These are phyloP conservation scores for Nymphaea thermarum DNA, from an alignment of 164 flowering plant genomes.

Conservation along the genomic window DNA sequence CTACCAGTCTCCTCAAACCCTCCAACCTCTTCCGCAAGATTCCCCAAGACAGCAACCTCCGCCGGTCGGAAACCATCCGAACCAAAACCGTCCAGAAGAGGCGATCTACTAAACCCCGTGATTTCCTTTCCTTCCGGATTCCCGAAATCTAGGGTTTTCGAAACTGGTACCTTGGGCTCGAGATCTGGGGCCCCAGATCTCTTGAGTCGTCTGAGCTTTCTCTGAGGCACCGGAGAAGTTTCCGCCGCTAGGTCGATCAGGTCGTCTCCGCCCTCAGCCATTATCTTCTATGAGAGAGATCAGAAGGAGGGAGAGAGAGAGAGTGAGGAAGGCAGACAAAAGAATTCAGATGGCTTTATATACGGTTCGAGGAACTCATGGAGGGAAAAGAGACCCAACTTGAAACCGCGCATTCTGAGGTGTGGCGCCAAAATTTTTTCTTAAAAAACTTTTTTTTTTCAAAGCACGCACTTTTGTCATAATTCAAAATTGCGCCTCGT, in stretches of 20 bases:
- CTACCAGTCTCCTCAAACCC: background rate
- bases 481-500: no score
- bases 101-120: background rate
- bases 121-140: background rate
- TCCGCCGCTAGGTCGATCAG: conserved; percentile 20
- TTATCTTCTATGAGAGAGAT: background rate
- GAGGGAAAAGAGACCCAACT: no score
- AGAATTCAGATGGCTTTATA: no score
- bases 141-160: conserved; percentile 3
- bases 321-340: background rate
- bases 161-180: conserved; percentile 1
- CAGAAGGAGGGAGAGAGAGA: background rate
- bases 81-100: background rate
- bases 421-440: no score
- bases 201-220: conserved; percentile 56
- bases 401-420: no score
- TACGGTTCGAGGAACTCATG: no score
- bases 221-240: conserved; percentile 22
- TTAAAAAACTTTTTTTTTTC: no score
- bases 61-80: background rate
- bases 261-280: conserved; percentile 38
- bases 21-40: conserved; percentile 2
- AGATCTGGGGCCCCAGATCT: conserved; percentile 13
- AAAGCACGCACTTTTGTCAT: no score
- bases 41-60: background rate